These are phyloP conservation scores for Suillus brevipes DNA, from an alignment of 768 basidiomycete genomes.

Conservation along the genomic window DNA sequence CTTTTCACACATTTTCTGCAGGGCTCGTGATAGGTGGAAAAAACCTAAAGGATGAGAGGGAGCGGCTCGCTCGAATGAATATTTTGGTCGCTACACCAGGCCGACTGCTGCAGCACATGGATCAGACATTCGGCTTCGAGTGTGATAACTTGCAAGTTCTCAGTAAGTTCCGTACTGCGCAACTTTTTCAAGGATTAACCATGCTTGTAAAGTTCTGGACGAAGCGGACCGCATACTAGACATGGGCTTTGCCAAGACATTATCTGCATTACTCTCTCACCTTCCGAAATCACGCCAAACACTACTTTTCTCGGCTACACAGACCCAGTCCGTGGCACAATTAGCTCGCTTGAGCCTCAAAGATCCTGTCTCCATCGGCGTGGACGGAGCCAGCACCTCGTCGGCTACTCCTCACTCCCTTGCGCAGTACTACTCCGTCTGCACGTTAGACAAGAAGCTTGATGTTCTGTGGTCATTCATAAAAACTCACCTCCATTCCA, in stretches of 20 bases:
- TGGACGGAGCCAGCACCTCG: slow-evolving; percentile 46
- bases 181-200: slow-evolving; percentile 25
- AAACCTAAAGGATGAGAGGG: slow-evolving; percentile 88
- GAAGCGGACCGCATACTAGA: slow-evolving; percentile 97
- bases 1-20: slow-evolving; percentile 89
- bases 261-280: slow-evolving; percentile 89
- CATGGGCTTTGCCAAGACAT: slow-evolving; percentile 89
- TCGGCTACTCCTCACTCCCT: slow-evolving; percentile 70
- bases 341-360: slow-evolving; percentile 88
- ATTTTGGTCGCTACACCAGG: slow-evolving; percentile 98
- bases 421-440: slow-evolving; percentile 87
- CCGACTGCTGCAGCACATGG: slow-evolving; percentile 94
- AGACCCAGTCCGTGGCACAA: slow-evolving; percentile 85
- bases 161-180: slow-evolving; percentile 47
- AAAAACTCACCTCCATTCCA: slow-evolving; percentile 88
- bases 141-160: slow-evolving; percentile 88
- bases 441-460: slow-evolving; percentile 83
- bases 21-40: slow-evolving; percentile 97
- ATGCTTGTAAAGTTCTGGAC: slow-evolving; percentile 62
- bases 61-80: slow-evolving; percentile 90
- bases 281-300: slow-evolving; percentile 92
- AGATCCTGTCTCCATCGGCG: slow-evolving; percentile 73
- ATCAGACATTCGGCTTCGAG: slow-evolving; percentile 95
- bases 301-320: slow-evolving; percentile 94
- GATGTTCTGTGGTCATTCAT: slow-evolving; percentile 94